Conservation (phyloP, 495 filamentous ascomycete species). For the Xylaria nigripes region DNA sequence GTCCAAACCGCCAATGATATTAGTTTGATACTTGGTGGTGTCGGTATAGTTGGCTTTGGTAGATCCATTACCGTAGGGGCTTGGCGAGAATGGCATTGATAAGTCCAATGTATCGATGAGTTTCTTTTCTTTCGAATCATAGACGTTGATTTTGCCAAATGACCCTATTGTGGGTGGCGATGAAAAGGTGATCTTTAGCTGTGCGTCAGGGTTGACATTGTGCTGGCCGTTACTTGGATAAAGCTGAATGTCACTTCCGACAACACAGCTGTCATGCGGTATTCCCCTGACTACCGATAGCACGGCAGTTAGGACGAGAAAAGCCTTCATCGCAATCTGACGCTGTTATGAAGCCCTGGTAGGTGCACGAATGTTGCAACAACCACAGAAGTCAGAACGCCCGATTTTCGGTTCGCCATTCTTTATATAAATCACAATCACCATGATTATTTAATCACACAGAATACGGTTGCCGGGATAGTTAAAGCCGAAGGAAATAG, state of each 20-base stretch:
- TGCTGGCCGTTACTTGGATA: slow-evolving; percentile 8
- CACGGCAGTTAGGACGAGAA: not conserved
- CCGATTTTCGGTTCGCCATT: not conserved
- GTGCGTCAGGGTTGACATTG: slow-evolving; percentile 10
- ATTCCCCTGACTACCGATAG: not conserved
- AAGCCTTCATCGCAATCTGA: not conserved
- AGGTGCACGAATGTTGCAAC: not conserved
- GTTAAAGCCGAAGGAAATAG: slow-evolving; percentile 5
- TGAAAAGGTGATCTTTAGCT: slow-evolving; percentile 11
- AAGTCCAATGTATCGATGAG: slow-evolving; percentile 11
- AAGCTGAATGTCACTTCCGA: not conserved
- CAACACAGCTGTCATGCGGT: not conserved
- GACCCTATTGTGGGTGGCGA: slow-evolving; percentile 10
- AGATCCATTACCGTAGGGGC: slow-evolving; percentile 15
- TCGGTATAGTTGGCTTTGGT: slow-evolving; percentile 17
- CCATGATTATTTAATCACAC: not conserved
- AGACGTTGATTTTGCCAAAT: slow-evolving; percentile 8
- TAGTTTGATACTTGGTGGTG: slow-evolving; percentile 15
- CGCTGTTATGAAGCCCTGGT: not conserved
- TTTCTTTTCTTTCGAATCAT: slow-evolving; percentile 2
- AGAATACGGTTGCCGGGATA: not conserved
- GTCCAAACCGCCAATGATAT: slow-evolving; percentile 16
- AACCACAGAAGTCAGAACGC: not conserved
- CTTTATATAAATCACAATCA: not conserved
- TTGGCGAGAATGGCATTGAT: slow-evolving; percentile 14